A percentile compares a stretch with the other conserved stretches of the same genome.
These are phyloP conservation scores for Macrotyloma uniflorum DNA, from an alignment of 306 rosid species.

Conservation along the genomic window DNA sequence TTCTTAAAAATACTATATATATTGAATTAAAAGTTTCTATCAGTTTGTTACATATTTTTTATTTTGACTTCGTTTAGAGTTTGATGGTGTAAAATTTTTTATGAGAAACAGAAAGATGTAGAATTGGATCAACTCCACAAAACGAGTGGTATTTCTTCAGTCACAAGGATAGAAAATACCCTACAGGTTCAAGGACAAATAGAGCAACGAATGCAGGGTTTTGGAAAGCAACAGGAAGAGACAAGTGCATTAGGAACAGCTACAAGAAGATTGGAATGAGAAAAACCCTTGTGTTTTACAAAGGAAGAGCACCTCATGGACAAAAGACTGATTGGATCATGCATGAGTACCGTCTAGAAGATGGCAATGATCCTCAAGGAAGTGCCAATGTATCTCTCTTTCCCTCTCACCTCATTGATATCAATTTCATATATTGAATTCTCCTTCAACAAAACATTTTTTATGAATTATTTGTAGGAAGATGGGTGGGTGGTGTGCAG, in stretches of 20 bases:
- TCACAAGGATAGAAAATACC: constrained; percentile 95
- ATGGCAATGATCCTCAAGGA: constrained; percentile 57
- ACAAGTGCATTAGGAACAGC: constrained; percentile 81
- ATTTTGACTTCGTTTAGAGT: not conserved
- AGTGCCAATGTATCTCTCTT: constrained; percentile 47
- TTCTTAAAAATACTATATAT: too few relatives aligned
- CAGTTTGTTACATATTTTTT: not conserved
- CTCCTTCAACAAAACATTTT: not conserved
- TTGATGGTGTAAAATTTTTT: not conserved
- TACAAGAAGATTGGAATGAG: constrained; percentile 93
- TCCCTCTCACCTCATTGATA: not conserved
- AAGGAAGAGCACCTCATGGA: constrained; percentile 97
- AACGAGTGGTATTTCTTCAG: constrained; percentile 98
- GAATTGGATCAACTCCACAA: constrained; percentile 93
- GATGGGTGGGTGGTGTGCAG: constrained; percentile 97
- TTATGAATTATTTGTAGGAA: constrained; percentile 62
- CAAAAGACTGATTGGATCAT: constrained; percentile 97
- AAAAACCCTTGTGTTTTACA: constrained; percentile 89
- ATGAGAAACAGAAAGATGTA: constrained; percentile 67
- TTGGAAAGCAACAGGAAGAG: constrained; percentile 98
- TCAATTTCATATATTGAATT: not conserved
- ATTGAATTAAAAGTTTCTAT: not conserved
- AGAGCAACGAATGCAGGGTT: constrained; percentile 94
- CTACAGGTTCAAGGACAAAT: constrained; percentile 97
- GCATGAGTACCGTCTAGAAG: constrained; percentile 97